Conservation (phyloP, 192 early-diverging fungal species). For the Polychytrium aggregatum region DNA sequence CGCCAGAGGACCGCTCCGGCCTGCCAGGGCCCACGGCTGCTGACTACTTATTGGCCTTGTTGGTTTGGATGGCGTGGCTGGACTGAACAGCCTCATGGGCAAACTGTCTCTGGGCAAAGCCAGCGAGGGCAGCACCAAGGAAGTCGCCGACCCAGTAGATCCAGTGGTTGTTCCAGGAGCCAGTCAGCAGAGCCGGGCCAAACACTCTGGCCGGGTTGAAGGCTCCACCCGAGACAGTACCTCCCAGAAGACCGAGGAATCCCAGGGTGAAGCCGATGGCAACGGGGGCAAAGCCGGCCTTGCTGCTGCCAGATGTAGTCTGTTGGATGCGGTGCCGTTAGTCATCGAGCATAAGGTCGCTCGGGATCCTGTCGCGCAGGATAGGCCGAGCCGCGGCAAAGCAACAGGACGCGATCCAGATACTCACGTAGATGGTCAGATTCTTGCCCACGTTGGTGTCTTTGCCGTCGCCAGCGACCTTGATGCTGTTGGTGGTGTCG, state of each 20-base stretch:
- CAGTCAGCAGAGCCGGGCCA: conserved; percentile 40
- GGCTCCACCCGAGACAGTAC: conserved; percentile 43
- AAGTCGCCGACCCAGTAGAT: conserved; percentile 49
- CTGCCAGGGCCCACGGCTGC: not conserved
- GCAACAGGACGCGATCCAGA: no score
- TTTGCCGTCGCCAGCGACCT: conserved; percentile 11
- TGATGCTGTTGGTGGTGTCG: conserved; percentile 38
- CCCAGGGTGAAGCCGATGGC: conserved; percentile 52
- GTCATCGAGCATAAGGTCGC: not conserved
- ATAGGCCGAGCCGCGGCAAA: no score
- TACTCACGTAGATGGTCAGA: conserved; percentile 48
- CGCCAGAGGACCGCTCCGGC: no score
- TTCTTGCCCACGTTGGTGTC: conserved; percentile 26
- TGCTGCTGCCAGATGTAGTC: conserved; percentile 52
- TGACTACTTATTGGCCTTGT: conserved; percentile 6
- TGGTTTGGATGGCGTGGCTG: conserved; percentile 14
- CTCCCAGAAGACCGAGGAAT: conserved; percentile 38
- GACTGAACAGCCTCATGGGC: conserved; percentile 40
- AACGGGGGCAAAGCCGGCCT: conserved; percentile 52
- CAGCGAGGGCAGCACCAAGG: conserved; percentile 39
- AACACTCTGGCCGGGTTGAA: conserved; percentile 54
- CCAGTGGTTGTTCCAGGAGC: conserved; percentile 46
- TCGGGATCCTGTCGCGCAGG: no score
- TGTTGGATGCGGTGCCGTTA: conserved; percentile 3
- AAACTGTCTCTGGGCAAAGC: conserved; percentile 38